These are phyloP conservation scores for Aspergillus affinis DNA, from an alignment of 495 filamentous ascomycete species.

Conservation along the genomic window DNA sequence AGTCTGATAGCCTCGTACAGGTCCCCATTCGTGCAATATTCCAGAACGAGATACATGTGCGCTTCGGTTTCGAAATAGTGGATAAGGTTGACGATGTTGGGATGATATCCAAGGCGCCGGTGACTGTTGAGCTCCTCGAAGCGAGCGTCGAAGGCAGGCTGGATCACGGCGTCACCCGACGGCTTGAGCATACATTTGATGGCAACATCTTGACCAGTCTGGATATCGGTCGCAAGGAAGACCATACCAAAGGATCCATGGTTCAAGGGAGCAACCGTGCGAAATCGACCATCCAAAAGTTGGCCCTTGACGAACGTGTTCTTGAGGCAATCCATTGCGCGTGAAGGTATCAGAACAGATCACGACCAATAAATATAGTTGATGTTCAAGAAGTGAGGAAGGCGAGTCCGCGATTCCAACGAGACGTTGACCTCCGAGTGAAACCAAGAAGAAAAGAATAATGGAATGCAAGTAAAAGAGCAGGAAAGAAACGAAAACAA, in stretches of 20 bases:
- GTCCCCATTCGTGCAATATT: slow-evolving; percentile 95
- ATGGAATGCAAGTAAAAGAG: slow-evolving; percentile 14
- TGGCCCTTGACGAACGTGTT: slow-evolving; percentile 70
- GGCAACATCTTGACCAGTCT: slow-evolving; percentile 76
- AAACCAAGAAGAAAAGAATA: slow-evolving; percentile 28
- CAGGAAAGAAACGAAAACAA: slow-evolving; percentile 30
- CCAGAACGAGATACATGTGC: slow-evolving; percentile 89
- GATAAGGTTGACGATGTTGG: slow-evolving; percentile 91
- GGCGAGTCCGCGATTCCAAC: slow-evolving; percentile 33
- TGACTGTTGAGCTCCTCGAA: slow-evolving; percentile 89
- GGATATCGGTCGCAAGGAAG: slow-evolving; percentile 80
- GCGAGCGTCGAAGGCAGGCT: slow-evolving; percentile 65
- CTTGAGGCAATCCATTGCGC: slow-evolving; percentile 75
- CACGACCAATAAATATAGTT: slow-evolving; percentile 12
- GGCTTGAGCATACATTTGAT: slow-evolving; percentile 91
- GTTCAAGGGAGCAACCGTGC: slow-evolving; percentile 89
- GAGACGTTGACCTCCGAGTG: slow-evolving; percentile 29
- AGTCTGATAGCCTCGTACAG: slow-evolving; percentile 94
- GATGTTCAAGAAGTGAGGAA: slow-evolving; percentile 41
- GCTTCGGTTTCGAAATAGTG: slow-evolving; percentile 88
- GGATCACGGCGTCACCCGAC: slow-evolving; percentile 51
- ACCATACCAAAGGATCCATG: slow-evolving; percentile 99
- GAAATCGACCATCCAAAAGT: slow-evolving; percentile 81
- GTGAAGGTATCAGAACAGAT: slow-evolving; percentile 16
- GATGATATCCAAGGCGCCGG: slow-evolving; percentile 70